These are phyloP conservation scores for Trypanosoma rangeli DNA, from an alignment of 208 protist species.

Conservation along the genomic window DNA sequence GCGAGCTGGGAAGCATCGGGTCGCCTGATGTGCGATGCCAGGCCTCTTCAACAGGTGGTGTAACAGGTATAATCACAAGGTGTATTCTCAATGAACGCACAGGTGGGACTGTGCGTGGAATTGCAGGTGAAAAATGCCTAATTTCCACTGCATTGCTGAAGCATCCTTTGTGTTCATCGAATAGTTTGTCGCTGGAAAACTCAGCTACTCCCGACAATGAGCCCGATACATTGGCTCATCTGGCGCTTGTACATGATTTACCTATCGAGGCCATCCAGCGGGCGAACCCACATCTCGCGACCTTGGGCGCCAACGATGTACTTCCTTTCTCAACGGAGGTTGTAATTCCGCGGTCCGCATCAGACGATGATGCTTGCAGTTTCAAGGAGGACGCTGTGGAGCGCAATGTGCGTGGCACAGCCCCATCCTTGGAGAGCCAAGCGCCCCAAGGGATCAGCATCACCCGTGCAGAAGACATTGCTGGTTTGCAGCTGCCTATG, in stretches of 20 bases:
- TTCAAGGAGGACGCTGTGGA: background rate
- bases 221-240: constrained; percentile 37
- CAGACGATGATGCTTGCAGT: background rate
- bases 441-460: background rate
- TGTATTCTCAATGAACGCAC: background rate
- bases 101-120: background rate
- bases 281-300: constrained; percentile 41
- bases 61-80: background rate
- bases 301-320: constrained; percentile 26
- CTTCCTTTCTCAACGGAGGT: constrained; percentile 24
- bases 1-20: background rate
- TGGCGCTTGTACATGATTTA: constrained; percentile 39
- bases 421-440: background rate
- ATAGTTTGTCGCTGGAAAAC: background rate
- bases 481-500: background rate
- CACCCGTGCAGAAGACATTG: background rate
- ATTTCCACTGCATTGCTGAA: background rate
- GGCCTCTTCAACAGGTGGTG: too few relatives aligned
- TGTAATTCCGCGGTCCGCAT: constrained; percentile 16
- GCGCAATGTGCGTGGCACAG: background rate
- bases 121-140: background rate
- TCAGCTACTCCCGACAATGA: constrained; percentile 32
- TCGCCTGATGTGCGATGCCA: background rate
- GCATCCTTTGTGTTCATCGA: background rate
- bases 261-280: constrained; percentile 26